Base-by-base conservation (phyloP, 2,329 filamentous ascomycete species). In the Exophiala calicioides region DNA sequence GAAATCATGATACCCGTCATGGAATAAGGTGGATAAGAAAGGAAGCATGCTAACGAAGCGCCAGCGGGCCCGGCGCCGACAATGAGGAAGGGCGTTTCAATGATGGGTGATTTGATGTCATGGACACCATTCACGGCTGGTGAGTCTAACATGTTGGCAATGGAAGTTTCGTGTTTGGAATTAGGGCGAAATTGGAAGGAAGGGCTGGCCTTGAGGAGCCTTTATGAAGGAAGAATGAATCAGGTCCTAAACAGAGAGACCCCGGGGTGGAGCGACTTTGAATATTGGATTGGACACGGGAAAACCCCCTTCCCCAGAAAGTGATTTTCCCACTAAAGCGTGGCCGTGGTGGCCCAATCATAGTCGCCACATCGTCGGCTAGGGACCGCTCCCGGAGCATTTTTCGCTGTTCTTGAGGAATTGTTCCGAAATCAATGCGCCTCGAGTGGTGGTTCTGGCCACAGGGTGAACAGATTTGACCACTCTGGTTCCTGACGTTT, bases 31-130 rank as follows among this genome's bases (percentile, higher is more conserved):
- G 50, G 44, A 26, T 53, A 27, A 16, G 45, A 57, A 15, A 57
- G 51, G 36, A 50, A 52, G 13, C 47, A 54, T 34, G 49, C 52
- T 16, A 56, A 43, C 1, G 75, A 67, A 4, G 75, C 77, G 2
- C 78, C 78, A 0, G 78, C 76, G 4, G 78, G 78, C 0, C 78
- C 78, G 24, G 74, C 66, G 10, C 77, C 72, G 16, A 78, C 48
- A 8, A 57, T 57, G 18, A 57, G 45, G 15, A 54, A 24, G 10
- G 54, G 51, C 8, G 51, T 54, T 20, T 57, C 54, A 24, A 57
- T 44, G 26, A 51, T 24, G 10, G 38, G 30, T 4, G 46, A 31
- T 10, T 13, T 44, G 34, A 46, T 38, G 15, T 47, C 27, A 9
- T 43, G 43, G 9, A 44, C 32, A 23, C 51, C 51, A 27, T 53